Conservation (phyloP, 257 asterid genomes). For the Capsicum baccatum region DNA sequence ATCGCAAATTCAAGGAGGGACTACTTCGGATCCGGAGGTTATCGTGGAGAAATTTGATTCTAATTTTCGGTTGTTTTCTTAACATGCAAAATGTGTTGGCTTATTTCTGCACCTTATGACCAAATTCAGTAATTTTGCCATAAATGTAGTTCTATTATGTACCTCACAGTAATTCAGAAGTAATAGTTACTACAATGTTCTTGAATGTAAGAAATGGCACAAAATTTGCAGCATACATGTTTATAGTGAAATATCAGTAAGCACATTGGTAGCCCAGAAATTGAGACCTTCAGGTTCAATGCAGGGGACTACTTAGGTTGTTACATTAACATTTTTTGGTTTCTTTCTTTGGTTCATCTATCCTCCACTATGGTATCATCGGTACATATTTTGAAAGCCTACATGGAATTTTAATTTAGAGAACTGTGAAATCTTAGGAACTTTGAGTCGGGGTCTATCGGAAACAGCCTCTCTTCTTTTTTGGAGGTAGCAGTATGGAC, state of each 20-base stretch:
- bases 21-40: slow-evolving; percentile 78
- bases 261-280: background rate
- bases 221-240: slow-evolving; percentile 18
- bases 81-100: slow-evolving; percentile 13
- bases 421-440: background rate
- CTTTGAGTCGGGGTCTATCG: no score
- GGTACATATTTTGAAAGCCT: background rate
- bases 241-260: background rate
- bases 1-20: slow-evolving; percentile 79
- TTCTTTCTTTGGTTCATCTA: background rate
- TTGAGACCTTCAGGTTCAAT: background rate
- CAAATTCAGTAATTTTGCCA: background rate
- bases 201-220: background rate
- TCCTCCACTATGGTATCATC: background rate
- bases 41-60: slow-evolving; percentile 78
- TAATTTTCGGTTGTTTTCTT: slow-evolving; percentile 27
- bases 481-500: no score
- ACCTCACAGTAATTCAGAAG: background rate
- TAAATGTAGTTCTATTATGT: background rate
- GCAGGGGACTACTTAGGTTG: background rate
- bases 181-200: background rate
- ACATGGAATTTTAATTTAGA: background rate
- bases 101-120: background rate
- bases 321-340: background rate
- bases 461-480: no score